A percentile compares a stretch with the other conserved stretches of the same genome.
Conservation (phyloP, 1,139 yeast genomes). For the Yamadazyma aaseri region DNA sequence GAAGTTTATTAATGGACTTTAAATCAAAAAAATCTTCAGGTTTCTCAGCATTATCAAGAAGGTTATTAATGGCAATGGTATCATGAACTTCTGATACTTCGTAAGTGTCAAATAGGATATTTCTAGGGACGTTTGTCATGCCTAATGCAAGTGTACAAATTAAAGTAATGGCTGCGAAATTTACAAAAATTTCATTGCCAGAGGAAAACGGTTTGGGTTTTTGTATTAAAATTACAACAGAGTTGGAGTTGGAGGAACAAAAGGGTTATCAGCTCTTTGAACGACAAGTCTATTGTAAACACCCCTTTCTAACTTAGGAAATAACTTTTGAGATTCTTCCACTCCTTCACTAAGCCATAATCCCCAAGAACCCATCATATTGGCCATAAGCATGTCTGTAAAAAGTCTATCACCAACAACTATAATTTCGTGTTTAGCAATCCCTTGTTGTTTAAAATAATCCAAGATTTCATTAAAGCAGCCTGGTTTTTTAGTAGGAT, state of each 20-base stretch:
- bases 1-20: constrained; percentile 18
- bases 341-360: constrained; percentile 86
- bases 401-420: constrained; percentile 88
- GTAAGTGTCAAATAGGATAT: constrained; percentile 6
- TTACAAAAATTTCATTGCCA: not conserved
- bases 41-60: too few relatives aligned
- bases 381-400: constrained; percentile 93
- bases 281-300: constrained; percentile 33
- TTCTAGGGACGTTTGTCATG: constrained; percentile 8
- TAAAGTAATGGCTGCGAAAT: constrained; percentile 6
- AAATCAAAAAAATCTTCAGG: constrained; percentile 11
- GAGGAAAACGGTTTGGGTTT: too few relatives aligned
- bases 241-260: constrained; percentile 29
- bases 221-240: too few relatives aligned
- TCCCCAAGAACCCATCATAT: constrained; percentile 85
- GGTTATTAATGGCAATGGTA: too few relatives aligned
- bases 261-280: constrained; percentile 21
- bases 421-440: constrained; percentile 59
- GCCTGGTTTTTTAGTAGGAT: constrained; percentile 85
- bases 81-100: too few relatives aligned
- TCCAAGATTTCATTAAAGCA: constrained; percentile 69
- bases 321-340: constrained; percentile 45
- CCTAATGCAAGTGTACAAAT: not conserved
- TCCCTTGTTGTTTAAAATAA: constrained; percentile 50
- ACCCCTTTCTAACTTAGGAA: constrained; percentile 54